Base-by-base conservation (phyloP, 192 early-diverging fungal genomes). In the Dissophora globulifera region DNA sequence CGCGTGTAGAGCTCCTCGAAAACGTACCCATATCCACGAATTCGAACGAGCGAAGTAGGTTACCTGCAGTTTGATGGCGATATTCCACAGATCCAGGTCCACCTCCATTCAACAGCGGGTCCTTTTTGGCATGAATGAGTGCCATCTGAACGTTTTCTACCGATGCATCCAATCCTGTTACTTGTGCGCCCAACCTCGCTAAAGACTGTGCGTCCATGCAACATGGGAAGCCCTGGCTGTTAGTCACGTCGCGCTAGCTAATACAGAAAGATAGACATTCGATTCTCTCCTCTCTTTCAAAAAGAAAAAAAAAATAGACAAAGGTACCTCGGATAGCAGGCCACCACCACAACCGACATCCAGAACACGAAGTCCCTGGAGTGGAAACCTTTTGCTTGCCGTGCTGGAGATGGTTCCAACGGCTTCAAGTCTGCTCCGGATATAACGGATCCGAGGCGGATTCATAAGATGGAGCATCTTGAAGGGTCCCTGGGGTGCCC, bases 271-370 rank as follows among this genome's bases (percentile, higher is more conserved):
- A n/a, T n/a, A n/a, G n/a, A n/a, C n/a, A n/a, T n/a, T n/a, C n/a
- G n/a, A n/a, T n/a, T n/a, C n/a, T n/a, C n/a, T n/a, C n/a, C n/a
- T n/a, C n/a, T n/a, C n/a, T n/a, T n/a, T n/a, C n/a, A n/a, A n/a
- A n/a, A n/a, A n/a, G n/a, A n/a, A n/a, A n/a, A n/a, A n/a, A n/a
- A n/a, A 27, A 29, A 45, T 17, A 27, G 13, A 15, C 16, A n/a
- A 25, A 22, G 19, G 22, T 80, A 90, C 86, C 88, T 99, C 94
- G 0, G 91, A 84, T 32, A 97, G 84, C 30, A 99, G 65, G 6
- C 97, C 97, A 30, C 96, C 97, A 25, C 97, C 97, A 78, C 97
- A 95, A 2, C 97, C 97, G 12, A 99, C 89, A 80, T 99, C 97
- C 11, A 97, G 74, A 35, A 94, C 86, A 9, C 75, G 43, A 43